These are phyloP conservation scores for Pseudonitzschia multiseries DNA, from an alignment of 108 stramenopile species.

Conservation along the genomic window DNA sequence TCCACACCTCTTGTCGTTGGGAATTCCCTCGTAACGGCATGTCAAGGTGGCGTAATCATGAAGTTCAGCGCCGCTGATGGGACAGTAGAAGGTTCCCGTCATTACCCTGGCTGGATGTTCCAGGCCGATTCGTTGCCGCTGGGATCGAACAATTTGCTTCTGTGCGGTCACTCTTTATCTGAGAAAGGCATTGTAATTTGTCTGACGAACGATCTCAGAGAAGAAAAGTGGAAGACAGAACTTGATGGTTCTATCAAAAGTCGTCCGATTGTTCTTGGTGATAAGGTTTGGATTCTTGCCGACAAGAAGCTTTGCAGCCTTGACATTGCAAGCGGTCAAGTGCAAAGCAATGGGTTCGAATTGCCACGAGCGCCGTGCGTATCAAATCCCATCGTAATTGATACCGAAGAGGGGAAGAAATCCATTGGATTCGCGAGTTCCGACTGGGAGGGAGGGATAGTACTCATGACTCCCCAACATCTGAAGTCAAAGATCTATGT, in stretches of 20 bases:
- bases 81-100: constrained; percentile 5
- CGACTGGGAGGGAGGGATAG: constrained; percentile 39
- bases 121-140: constrained; percentile 31
- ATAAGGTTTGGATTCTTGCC: background rate
- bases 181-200: constrained; percentile 24
- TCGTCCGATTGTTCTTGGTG: constrained; percentile 22
- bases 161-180: constrained; percentile 16
- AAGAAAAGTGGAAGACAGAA: constrained; percentile 20
- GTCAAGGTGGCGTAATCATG: constrained; percentile 43
- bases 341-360: background rate
- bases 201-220: constrained; percentile 22
- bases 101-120: constrained; percentile 33
- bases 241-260: constrained; percentile 23
- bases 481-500: constrained; percentile 4
- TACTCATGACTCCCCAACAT: constrained; percentile 4
- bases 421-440: constrained; percentile 19
- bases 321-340: background rate
- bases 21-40: constrained; percentile 26
- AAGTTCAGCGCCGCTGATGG: constrained; percentile 7
- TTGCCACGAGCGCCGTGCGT: constrained; percentile 15
- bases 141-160: background rate
- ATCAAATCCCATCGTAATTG: background rate
- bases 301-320: background rate
- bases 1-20: constrained; percentile 26
- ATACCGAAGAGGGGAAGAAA: constrained; percentile 1